Percentiles rank a stretch among this genome's conserved stretches.
phyloP scores from a whole-genome alignment of 1,284 basidiomycete genomes.

The Papiliotrema fonsecae region DNA sequence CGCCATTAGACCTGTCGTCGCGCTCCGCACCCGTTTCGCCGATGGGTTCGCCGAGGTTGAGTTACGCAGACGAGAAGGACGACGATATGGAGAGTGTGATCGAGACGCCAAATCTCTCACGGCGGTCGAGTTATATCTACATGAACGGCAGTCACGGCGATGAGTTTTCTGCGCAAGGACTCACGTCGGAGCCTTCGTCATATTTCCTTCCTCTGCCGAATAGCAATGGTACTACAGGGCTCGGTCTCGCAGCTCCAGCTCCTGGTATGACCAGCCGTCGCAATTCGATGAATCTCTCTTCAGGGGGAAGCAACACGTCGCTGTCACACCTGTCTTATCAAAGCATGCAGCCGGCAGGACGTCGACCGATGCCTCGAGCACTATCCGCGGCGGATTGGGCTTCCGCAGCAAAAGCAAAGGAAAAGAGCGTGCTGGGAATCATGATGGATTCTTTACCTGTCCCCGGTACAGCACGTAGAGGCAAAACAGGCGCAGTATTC shows the following conservation, averaged over 20 bases:
- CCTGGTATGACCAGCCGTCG: neutral
- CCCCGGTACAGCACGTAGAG: constrained; percentile 6
- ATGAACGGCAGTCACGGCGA: constrained; percentile 15
- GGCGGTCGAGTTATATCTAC: constrained; percentile 31
- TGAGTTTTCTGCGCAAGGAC: constrained; percentile 6
- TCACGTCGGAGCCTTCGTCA: constrained; percentile 12
- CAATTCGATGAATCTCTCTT: neutral
- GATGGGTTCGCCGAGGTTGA: constrained; percentile 16
- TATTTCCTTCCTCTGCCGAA: neutral
- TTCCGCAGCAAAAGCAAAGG: constrained; percentile 37
- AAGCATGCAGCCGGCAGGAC: neutral
- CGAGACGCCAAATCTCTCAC: constrained; percentile 28
- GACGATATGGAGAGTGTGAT: constrained; percentile 19
- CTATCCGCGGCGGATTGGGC: constrained; percentile 34
- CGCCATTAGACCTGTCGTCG: constrained; percentile 4
- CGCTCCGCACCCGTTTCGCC: constrained; percentile 30
- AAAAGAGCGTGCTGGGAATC: constrained; percentile 32
- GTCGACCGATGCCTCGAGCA: neutral
- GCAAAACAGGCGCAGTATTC: constrained; percentile 36
- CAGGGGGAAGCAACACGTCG: no score
- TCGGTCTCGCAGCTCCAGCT: neutral
- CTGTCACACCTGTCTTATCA: neutral
- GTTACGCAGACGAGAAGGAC: constrained; percentile 8
- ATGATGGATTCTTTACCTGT: constrained; percentile 19
- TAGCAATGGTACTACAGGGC: neutral